phyloP scores from a whole-genome alignment of 345 rosid genomes.

The Theobroma cacao region DNA sequence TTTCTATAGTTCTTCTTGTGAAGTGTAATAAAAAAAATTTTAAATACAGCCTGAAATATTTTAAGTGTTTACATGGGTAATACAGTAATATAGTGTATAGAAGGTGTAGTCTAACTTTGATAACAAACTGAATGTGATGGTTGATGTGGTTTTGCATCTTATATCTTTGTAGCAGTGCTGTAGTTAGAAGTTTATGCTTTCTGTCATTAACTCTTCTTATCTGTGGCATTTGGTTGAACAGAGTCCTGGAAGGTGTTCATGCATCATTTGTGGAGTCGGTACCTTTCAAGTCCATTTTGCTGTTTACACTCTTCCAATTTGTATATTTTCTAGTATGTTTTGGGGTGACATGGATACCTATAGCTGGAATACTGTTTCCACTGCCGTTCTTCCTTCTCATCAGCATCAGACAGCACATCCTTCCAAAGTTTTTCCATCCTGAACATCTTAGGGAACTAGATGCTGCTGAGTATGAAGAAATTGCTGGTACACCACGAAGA shows the following conservation, averaged over 20 bases:
- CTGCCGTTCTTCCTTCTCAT: conserved; percentile 73
- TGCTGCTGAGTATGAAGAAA: conserved; percentile 74
- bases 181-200: not conserved
- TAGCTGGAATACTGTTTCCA: conserved; percentile 73
- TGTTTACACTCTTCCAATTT: conserved; percentile 67
- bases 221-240: conserved; percentile 28
- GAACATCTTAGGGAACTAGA: conserved; percentile 68
- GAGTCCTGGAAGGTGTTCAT: conserved; percentile 68
- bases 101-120: not conserved
- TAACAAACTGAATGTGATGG: not conserved
- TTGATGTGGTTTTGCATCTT: not conserved
- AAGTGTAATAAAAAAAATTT: not conserved
- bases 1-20: no score
- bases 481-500: conserved; percentile 48
- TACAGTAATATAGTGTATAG: not conserved
- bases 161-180: not conserved
- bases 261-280: conserved; percentile 74
- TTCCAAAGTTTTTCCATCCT: conserved; percentile 61
- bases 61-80: not conserved
- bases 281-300: conserved; percentile 56
- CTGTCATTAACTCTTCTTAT: not conserved
- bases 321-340: conserved; percentile 58
- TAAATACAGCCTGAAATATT: not conserved
- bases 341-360: conserved; percentile 84
- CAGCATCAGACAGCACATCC: conserved; percentile 55